phyloP scores from a whole-genome alignment of 2,329 filamentous ascomycete genomes.

The Akanthomyces uredinophilus region DNA sequence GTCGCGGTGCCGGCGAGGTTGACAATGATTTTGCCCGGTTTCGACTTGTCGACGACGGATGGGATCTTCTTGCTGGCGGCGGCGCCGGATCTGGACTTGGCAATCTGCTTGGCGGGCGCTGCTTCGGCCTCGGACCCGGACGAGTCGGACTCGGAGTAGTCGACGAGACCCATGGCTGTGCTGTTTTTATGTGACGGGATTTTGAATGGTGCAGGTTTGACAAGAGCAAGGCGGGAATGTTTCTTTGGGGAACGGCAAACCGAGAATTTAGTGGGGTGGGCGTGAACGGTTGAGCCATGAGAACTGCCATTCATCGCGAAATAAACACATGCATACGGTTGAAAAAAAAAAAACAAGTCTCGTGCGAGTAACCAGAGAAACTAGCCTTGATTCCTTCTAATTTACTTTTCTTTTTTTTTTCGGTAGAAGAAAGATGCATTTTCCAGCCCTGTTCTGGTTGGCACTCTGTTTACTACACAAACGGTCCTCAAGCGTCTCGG shows the following conservation, averaged over 20 bases:
- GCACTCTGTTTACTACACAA: too few species aligned
- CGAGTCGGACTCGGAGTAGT: slow-evolving; percentile 81
- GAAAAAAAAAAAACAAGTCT: too few species aligned
- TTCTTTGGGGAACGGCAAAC: not conserved
- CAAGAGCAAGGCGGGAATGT: not conserved
- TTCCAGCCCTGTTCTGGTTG: too few species aligned
- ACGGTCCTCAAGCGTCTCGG: too few species aligned
- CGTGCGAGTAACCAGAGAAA: too few species aligned
- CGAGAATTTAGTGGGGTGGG: too few species aligned
- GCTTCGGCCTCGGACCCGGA: slow-evolving; percentile 56
- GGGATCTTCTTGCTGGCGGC: slow-evolving; percentile 50
- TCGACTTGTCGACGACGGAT: slow-evolving; percentile 75
- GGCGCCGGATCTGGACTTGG: slow-evolving; percentile 28
- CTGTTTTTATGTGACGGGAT: not conserved
- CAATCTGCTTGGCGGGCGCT: slow-evolving; percentile 22
- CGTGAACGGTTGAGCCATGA: too few species aligned
- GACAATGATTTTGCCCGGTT: slow-evolving; percentile 79
- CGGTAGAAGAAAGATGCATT: too few species aligned
- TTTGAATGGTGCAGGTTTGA: not conserved
- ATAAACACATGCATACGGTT: too few species aligned
- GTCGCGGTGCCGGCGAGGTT: slow-evolving; percentile 57
- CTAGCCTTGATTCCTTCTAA: too few species aligned
- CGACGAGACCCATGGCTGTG: slow-evolving; percentile 69
- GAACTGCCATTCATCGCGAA: too few species aligned
- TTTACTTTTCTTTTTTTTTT: too few species aligned